Evolutionary conservation across 345 rosid species (phyloP), one percentile per base, ranked within the genome.

Genomic region (Camelina hispida): DNA sequence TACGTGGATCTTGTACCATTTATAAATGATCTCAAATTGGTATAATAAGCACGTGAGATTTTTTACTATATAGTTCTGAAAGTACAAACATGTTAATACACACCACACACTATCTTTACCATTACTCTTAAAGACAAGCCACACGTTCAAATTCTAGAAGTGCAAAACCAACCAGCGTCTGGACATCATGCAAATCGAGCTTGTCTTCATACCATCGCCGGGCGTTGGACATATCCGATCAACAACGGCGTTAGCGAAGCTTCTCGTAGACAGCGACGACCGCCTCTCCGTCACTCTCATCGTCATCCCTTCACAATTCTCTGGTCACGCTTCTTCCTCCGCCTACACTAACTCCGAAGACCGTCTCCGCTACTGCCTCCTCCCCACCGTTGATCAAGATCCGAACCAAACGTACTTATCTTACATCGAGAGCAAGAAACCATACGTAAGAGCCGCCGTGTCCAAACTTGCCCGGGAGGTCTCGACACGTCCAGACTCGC

Each of bases 141-240:
- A 44, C 23, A 22, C 14, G 30, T 9, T 6, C 10, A 44, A 6
- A 34, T 9, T 9, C 6, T 2, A 18, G 18, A 55, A 55, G 16
- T 32, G 13, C 6, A 7, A 50, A 28, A 50, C 13, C 11, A 50
- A 50, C 13, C 11, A 50, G 17, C 18, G 54, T 28, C 30, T 17
- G 12, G 11, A 14, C 44, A 23, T 11, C 58, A 71, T 71, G 67
- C 75, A 69, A 69, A 74, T 74, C 16, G 83, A 83, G 82, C 79
- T 87, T 2, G 87, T 84, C n/a, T 77, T 87, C 75, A 48, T 87
- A 51, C 87, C 89, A 3, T 5, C 64, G 3, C 82, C 84, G 0
- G 80, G 16, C 1, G 68, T 52, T 0, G 90, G 88, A 32, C 88
- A 88, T 68, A 71, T 84, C 15, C 15, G 48, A 9, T 35, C 85